Evolutionary conservation across 352 stramenopile species (phyloP), one percentile per base, ranked within the genome.

Genomic region (Thraustotheca clavata): DNA sequence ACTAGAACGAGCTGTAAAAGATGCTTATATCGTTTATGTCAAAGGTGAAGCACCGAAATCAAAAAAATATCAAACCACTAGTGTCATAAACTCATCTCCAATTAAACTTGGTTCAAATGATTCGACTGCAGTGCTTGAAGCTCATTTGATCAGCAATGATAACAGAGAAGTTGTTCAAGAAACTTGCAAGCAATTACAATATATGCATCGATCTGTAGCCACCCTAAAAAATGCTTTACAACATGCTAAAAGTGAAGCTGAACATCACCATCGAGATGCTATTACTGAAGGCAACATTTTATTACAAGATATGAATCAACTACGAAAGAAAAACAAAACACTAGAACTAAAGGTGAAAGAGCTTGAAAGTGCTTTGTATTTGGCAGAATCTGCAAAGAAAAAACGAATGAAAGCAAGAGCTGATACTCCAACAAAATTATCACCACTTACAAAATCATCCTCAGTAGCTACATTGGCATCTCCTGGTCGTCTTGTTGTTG

Each of bases 281-380:
- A 75, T 92, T n/a, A 76, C 80, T 0, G 80, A 92, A 67, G 81
- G 80, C 24, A 89, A 81, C 60, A 73, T 88, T 14, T 70, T 90
- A 29, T 87, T 92, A 46, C 78, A 90, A 26, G 81, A 92, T 47
- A 89, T 83, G 73, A 92, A 89, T 68, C 74, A 79, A 38, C 57
- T 90, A 1, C 76, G 81, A 0, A 90, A 89, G 59, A 76, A 89
- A 31, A 88, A 88, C 66, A 92, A 90, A 34, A 57, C 72, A 0
- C 59, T 85, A n/a, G 57, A 75, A 41, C 72, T 86, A 26, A 78
- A 81, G 59, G 85, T 85, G 49, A 81, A 80, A 18, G 81, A 88
- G 35, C 60, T 91, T 0, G 83, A 91, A 49, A 7, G 62, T 68
- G 5, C 35, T 40, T n/a, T 61, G 66, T 27, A 43, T 52, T 36